phyloP scores from a whole-genome alignment of 768 basidiomycete genomes.

The Boletus sensibilis region DNA sequence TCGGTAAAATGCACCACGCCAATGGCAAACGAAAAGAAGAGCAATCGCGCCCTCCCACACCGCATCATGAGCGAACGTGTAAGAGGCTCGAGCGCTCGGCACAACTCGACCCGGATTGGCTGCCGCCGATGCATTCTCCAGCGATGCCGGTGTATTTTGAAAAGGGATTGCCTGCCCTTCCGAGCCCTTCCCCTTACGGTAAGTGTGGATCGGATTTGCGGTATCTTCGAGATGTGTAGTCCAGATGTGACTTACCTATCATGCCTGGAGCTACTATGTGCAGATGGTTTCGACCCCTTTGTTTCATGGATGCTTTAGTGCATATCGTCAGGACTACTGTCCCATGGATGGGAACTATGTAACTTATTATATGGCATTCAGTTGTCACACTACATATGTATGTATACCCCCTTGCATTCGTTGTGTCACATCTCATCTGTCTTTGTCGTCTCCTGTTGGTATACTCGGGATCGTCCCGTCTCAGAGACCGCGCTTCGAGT shows the following conservation, averaged over 20 bases:
- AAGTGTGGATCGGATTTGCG: not conserved
- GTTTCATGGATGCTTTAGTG: not conserved
- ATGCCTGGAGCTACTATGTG: not conserved
- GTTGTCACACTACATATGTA: not conserved
- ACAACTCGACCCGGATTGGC: not conserved
- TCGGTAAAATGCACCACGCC: slow-evolving; percentile 9
- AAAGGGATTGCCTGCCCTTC: not conserved
- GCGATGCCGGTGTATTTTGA: not conserved
- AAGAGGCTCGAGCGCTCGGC: not conserved
- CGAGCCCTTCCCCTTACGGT: not conserved
- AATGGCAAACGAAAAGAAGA: slow-evolving; percentile 1
- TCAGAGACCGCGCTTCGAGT: not conserved
- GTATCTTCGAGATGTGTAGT: not conserved
- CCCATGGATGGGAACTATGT: too few species aligned
- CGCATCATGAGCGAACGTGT: not conserved
- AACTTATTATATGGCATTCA: not conserved
- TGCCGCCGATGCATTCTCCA: not conserved
- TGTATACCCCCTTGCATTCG: not conserved
- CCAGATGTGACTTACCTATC: not conserved
- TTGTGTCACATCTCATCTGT: not conserved
- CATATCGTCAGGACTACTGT: too few species aligned
- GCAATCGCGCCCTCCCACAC: not conserved
- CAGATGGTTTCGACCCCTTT: not conserved
- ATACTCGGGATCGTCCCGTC: not conserved
- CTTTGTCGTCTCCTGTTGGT: not conserved